A percentile compares a stretch with the other conserved stretches of the same genome.
These are phyloP conservation scores for Trypanosomatidae sp. DNA, from an alignment of 208 protist species.

Conservation along the genomic window DNA sequence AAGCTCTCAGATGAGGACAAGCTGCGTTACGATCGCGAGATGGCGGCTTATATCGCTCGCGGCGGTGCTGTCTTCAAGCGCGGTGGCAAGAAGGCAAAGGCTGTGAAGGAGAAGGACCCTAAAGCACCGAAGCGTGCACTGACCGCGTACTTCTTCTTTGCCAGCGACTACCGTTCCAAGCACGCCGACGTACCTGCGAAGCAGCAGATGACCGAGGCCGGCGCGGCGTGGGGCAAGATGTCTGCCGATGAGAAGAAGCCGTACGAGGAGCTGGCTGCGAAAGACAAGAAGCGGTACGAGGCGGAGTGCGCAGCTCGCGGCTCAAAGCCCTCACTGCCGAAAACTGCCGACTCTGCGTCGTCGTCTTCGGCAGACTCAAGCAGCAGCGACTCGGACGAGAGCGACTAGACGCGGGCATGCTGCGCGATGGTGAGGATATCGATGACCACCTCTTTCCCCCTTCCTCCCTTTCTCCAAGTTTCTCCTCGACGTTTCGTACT, in stretches of 20 bases:
- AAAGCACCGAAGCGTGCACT: slow-evolving; percentile 83
- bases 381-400: slow-evolving; percentile 31
- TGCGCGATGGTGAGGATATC: neutral
- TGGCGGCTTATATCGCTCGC: slow-evolving; percentile 66
- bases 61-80: slow-evolving; percentile 66
- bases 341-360: slow-evolving; percentile 17
- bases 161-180: slow-evolving; percentile 65
- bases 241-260: slow-evolving; percentile 71
- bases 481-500: neutral
- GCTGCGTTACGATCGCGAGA: slow-evolving; percentile 68
- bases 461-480: slow-evolving; percentile 11
- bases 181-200: slow-evolving; percentile 51
- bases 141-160: slow-evolving; percentile 84
- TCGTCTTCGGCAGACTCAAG: slow-evolving; percentile 20
- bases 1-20: slow-evolving; percentile 82
- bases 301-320: slow-evolving; percentile 43
- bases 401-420: slow-evolving; percentile 5
- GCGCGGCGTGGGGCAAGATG: slow-evolving; percentile 67
- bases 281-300: slow-evolving; percentile 87
- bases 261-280: slow-evolving; percentile 73
- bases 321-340: slow-evolving; percentile 18
- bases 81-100: slow-evolving; percentile 37
- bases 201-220: slow-evolving; percentile 67
- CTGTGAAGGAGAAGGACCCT: slow-evolving; percentile 80
- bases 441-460: neutral